Base-by-base conservation (phyloP, 306 rosid species). In the Heteromeles arbutifolia region DNA sequence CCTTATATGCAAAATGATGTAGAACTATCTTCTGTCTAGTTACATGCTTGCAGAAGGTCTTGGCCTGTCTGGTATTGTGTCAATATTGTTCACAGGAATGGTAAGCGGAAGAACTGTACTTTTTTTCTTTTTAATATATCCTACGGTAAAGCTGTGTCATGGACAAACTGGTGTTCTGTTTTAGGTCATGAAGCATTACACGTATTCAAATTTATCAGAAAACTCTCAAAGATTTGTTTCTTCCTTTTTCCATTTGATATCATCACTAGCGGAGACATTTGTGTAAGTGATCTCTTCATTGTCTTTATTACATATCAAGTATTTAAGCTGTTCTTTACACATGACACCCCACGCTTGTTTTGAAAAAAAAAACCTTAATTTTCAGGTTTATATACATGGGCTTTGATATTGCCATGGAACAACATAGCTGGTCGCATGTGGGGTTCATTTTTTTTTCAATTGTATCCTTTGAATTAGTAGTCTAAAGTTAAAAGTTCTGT, bases 381-480 rank as follows among this genome's bases (percentile, higher is more conserved):
- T 86, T 81, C 93, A 95, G 99, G 67, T 95, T 95, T 84, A 95
- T 95, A 90, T 95, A 95, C 87, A 92, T 95, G 98, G 99, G 99
- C 78, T 95, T 95, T 75, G 99, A 95, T 84, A 95, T 95, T 77
- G 97, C 93, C 56, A 95, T 95, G 97, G 99, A 95, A 81, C 88
- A 95, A 53, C 99, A 95, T 86, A 92, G 97, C 88, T 90, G 99
- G 97, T 95, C 99, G 48, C 99, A 95, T 63, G 91, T 95, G 85
- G 97, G 99, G 75, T 92, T 95, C 85, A 92, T 95, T 84, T 92
- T 95, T 81, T 95, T 92, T 93, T 92, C 99, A 69, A 90, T 95
- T 78, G 99, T 95, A 95, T 95, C 99, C 99, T 84, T 45, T 81
- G 28, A 41, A 71, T 83, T 45, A 69, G 77, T 52, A 44, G 54